Evolutionary conservation across 306 rosid species (phyloP).

Genomic region (Cotoneaster glaucophyllus): DNA sequence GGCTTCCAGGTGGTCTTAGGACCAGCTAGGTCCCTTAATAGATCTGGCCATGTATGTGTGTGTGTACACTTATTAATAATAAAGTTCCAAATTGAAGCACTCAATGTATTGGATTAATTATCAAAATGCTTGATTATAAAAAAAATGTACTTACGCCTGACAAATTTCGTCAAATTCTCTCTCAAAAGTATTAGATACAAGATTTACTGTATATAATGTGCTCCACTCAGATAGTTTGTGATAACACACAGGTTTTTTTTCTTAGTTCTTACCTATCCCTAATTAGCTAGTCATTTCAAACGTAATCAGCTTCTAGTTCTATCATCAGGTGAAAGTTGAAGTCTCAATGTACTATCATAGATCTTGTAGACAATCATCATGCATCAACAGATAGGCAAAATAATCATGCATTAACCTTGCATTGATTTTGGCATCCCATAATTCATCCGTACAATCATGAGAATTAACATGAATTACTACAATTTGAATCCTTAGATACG

Average conservation of each 20-base stretch:
- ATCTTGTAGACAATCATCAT: not conserved
- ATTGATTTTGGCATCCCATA: conserved; percentile 12
- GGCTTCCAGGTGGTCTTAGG: no score
- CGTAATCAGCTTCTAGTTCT: no score
- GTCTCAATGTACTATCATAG: not conserved
- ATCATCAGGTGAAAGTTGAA: not conserved
- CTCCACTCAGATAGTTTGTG: not conserved
- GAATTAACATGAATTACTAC: conserved; percentile 11
- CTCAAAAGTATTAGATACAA: not conserved
- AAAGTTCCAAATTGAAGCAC: not conserved
- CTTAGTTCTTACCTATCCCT: not conserved
- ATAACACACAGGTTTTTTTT: not conserved
- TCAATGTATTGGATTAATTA: not conserved
- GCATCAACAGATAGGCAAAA: not conserved
- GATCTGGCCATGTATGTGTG: no score
- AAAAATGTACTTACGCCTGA: not conserved
- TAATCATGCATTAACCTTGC: conserved; percentile 5
- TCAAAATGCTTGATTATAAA: not conserved
- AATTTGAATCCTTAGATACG: conserved; percentile 6
- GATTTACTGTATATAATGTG: not conserved
- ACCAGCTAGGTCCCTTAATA: no score
- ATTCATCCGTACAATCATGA: conserved; percentile 16
- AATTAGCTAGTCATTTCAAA: not conserved
- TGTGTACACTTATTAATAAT: no score
- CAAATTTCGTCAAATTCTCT: not conserved